Evolutionary conservation across 768 basidiomycete species (phyloP).

Genomic region (Boletus rubropictus): DNA sequence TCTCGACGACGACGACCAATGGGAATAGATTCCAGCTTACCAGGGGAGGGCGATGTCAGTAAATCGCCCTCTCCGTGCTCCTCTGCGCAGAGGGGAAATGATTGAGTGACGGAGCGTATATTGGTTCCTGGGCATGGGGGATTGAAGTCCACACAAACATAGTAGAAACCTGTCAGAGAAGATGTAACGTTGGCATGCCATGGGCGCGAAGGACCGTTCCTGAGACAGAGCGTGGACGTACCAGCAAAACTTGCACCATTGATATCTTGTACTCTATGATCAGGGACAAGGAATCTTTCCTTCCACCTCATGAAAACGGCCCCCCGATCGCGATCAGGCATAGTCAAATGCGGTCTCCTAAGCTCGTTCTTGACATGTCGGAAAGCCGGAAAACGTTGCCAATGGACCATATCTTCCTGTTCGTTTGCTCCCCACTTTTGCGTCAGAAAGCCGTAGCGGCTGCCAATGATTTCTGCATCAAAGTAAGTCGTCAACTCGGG

Average conservation of each 20-base stretch:
- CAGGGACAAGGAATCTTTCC: conserved; percentile 92
- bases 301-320: conserved; percentile 97
- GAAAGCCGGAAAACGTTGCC: conserved; percentile 90
- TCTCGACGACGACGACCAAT: conserved; percentile 35
- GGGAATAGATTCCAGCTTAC: conserved; percentile 37
- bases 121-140: conserved; percentile 44
- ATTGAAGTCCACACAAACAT: conserved; percentile 90
- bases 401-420: conserved; percentile 89
- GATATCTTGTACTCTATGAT: conserved; percentile 89
- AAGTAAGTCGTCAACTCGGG: conserved; percentile 96
- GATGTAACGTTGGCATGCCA: conserved; percentile 13
- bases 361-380: conserved; percentile 75
- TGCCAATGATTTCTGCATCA: conserved; percentile 93
- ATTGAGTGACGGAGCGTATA: conserved; percentile 31
- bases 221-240: conserved; percentile 33
- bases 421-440: conserved; percentile 87
- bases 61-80: conserved; percentile 25
- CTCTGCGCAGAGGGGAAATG: conserved; percentile 30
- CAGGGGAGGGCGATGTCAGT: conserved; percentile 27
- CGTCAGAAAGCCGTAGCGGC: conserved; percentile 86
- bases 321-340: conserved; percentile 69
- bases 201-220: neutral
- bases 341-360: conserved; percentile 69
- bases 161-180: conserved; percentile 71
- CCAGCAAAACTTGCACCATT: conserved; percentile 94